Conservation (phyloP, 345 rosid genomes). For the Clausena lansium region DNA sequence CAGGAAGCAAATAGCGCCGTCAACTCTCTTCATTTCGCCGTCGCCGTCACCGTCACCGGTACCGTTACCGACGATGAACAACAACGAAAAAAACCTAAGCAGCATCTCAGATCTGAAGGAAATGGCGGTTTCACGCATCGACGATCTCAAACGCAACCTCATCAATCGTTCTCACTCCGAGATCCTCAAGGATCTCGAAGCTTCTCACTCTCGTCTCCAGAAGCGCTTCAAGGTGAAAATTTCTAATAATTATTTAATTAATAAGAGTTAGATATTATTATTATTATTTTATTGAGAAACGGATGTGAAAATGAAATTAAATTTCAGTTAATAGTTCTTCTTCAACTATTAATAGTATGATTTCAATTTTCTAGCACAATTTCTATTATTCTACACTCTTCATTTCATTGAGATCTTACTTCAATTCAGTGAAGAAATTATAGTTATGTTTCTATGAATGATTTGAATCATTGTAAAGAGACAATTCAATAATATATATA, state of each 20-base stretch:
- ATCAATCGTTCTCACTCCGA: slow-evolving; percentile 47
- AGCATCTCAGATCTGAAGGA: slow-evolving; percentile 44
- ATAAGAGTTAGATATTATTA: too few relatives aligned
- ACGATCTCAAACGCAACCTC: slow-evolving; percentile 41
- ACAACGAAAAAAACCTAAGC: slow-evolving; percentile 16
- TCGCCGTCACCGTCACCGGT: background rate
- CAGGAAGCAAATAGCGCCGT: slow-evolving; percentile 5
- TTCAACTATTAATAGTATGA: background rate
- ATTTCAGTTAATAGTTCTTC: background rate
- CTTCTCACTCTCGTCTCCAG: slow-evolving; percentile 50
- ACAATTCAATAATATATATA: too few relatives aligned
- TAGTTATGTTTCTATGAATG: too few relatives aligned
- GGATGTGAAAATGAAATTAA: background rate
- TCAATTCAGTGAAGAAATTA: too few relatives aligned
- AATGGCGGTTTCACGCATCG: slow-evolving; percentile 35
- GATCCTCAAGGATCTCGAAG: slow-evolving; percentile 52
- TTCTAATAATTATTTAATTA: background rate
- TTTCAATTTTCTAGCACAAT: too few relatives aligned
- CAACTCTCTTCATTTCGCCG: slow-evolving; percentile 9
- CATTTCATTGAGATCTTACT: too few relatives aligned
- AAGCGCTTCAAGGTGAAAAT: slow-evolving; percentile 49
- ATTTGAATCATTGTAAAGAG: too few relatives aligned
- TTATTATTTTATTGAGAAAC: background rate
- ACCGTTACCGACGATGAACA: background rate
- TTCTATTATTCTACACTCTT: too few relatives aligned